Base-by-base conservation (phyloP, 2,329 filamentous ascomycete genomes). In the Talaromyces sp. region DNA sequence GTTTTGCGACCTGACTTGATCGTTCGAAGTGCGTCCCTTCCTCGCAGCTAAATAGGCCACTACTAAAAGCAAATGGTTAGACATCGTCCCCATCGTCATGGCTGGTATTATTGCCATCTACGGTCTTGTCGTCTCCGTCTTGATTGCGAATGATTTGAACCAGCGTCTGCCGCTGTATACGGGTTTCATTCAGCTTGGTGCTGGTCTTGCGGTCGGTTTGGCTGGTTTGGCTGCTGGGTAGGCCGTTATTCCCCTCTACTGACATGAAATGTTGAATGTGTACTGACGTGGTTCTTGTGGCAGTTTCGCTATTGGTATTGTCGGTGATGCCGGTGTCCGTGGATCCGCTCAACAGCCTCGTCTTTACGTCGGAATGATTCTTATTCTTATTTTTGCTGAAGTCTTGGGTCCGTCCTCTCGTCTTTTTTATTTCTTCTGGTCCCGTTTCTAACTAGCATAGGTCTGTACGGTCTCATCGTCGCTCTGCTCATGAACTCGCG, bases 81-180 rank as follows among this genome's bases (percentile, higher is more conserved):
- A 97, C 87, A 97, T 98, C 81, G 94, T 98, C 70, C 95, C 95
- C 79, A 95, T 98, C 82, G 97, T 99, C 89, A 99, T 99, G 95
- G 95, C 95, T 86, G 95, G 95, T 98, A 99, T 99, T 83, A 98
- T 99, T 83, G 95, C 92, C 90, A 98, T 99, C 81, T 99, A 95
- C 84, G 91, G 91, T 75, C 87, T 95, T 70, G 91, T 95, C 82
- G 91, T 94, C 68, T 93, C 91, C 19, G 91, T 95, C 79, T 83
- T 95, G 75, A 92, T 95, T 77, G 93, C 91, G 76, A 90, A 92
- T 79, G 88, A 87, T 73, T 84, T 95, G 70, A 85, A 84, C 73
- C 90, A 94, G 81, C 78, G 87, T 70, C 81, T 90, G 68, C 85
- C 91, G 67, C 85, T 95, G 68, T 94, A 90, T 74, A 92, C 90